Conservation (phyloP, 2,329 filamentous ascomycete genomes). For the Fusarium denticulatum region DNA sequence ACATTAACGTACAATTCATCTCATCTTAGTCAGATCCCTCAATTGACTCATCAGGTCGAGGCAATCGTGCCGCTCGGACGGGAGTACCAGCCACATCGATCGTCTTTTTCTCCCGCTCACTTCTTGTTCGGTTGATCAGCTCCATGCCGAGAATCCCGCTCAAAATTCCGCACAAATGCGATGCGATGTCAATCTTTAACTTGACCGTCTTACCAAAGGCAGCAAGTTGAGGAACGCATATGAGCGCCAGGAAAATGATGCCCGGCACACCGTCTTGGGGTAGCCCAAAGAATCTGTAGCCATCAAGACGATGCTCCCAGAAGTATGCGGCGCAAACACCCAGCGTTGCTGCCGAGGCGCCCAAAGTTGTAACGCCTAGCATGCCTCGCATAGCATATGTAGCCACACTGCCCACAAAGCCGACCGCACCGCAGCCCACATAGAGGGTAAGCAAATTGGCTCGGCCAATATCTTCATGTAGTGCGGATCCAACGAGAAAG, state of each 20-base stretch:
- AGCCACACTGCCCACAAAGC: slow-evolving; percentile 67
- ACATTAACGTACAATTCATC: slow-evolving; percentile 17
- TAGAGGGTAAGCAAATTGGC: slow-evolving; percentile 76
- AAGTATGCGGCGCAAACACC: slow-evolving; percentile 71
- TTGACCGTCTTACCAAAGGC: slow-evolving; percentile 55
- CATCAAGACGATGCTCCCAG: slow-evolving; percentile 65
- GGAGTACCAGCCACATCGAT: slow-evolving; percentile 16
- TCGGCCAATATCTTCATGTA: slow-evolving; percentile 77
- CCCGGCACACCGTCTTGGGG: slow-evolving; percentile 68
- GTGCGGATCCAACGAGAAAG: slow-evolving; percentile 71
- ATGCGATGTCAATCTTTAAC: slow-evolving; percentile 60
- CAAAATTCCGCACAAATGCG: slow-evolving; percentile 63
- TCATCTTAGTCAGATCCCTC: slow-evolving; percentile 3
- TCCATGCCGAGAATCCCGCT: slow-evolving; percentile 57
- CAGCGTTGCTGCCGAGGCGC: slow-evolving; percentile 73
- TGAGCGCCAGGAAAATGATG: slow-evolving; percentile 62
- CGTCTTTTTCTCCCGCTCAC: slow-evolving; percentile 28
- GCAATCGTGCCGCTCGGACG: not conserved
- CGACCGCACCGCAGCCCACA: slow-evolving; percentile 65
- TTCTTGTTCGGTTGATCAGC: slow-evolving; percentile 41
- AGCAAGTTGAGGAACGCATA: slow-evolving; percentile 61
- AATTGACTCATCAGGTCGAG: not conserved
- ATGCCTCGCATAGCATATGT: slow-evolving; percentile 58
- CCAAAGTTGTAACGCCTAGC: slow-evolving; percentile 64
- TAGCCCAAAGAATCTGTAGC: slow-evolving; percentile 66